Base-by-base conservation (phyloP, 805 yeast genomes). In the Isabelozyma heimii region DNA sequence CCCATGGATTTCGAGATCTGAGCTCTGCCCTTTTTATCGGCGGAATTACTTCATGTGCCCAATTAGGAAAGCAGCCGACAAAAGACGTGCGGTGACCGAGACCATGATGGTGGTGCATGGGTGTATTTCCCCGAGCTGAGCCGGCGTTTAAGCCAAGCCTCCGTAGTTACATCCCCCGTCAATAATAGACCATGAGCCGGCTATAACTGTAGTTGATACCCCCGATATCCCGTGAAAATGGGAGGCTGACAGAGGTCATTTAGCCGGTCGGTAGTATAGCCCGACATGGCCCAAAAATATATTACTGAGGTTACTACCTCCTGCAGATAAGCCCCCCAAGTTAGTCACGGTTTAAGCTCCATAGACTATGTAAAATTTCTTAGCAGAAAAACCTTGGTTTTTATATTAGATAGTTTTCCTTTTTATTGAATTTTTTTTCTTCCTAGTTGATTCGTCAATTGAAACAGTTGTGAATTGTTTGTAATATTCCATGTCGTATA, bases 401-500 rank as follows among this genome's bases (percentile, higher is more conserved):
- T 13, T 9, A 30, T 30, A 10, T 13, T 30, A 2, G n/a, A 10
- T 30, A 10, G 10, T 30, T 30, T 30, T 30, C n/a, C 35, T 9
- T 10, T 30, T 13, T 10, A 30, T 30, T 30, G 35, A 30, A 6
- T 10, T 30, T 30, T 13, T 30, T 20, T 20, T 20, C 24, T 6
- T 20, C 24, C 24, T 20, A 20, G 24, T 20, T 20, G 24, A 20
- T 20, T 20, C 24, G 24, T 20, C 24, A 20, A 20, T 20, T 20
- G 24, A 20, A 20, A 20, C 24, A 20, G 4, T 20, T 20, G 24
- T 30, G 35, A 30, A 30, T 30, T 13, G 35, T 30, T 30, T 30
- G 35, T 30, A 8, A 10, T 30, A 30, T 10, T 30, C n/a, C 35
- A 49, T 49, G 52, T 49, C 52, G 8, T 43, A 47, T 37, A 44